Evolutionary conservation across 78 protist species (phyloP), one percentile per base, ranked within the genome.

Genomic region (Anaeramoeba flamelloides): DNA sequence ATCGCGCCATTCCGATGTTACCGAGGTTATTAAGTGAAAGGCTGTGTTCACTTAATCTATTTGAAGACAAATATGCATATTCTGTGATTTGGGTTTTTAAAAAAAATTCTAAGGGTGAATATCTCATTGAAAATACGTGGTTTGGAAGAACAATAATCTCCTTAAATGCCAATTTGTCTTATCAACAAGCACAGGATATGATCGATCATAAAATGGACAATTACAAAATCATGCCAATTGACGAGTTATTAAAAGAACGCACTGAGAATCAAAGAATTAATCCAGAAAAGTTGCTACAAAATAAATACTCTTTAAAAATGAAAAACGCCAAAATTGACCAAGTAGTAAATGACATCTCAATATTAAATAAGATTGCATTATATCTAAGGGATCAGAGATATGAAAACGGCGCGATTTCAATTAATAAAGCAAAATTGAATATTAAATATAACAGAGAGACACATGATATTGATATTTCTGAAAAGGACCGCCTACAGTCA

Each of bases 1-100:
- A 91, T 38, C 64, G 87, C 1, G 95, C 85, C 2, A 80, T 89
- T 64, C 94, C 93, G 1, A 94, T 94, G 98, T 81, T 94, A 0
- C 96, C 95, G n/a, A 64, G 78, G 36, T 40, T 87, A 30, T 78
- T 94, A 38, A 77, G 91, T 34, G 87, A 89, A 64, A 64, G 90
- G n/a, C 81, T 92, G 37, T 91, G 96, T 81, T 87, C 91, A 26
- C 64, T 85, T 36, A 31, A 81, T 4, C 12, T 38, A 36, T 40
- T 31, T 31, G 83, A 40, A 8, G 3, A 39, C 4, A 79, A 79
- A 8, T 3, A 17, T 8, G 81, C 81, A 8, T 79, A 53, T 8
- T 79, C 81, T 3, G 12, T 79, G 36, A 38, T 38, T 3, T 79
- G 38, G 3, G 8, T 36, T 53, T 33, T 36, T n/a, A n/a, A n/a